These are phyloP conservation scores for Nasturtium officinale DNA, from an alignment of 345 rosid species.

Conservation along the genomic window DNA sequence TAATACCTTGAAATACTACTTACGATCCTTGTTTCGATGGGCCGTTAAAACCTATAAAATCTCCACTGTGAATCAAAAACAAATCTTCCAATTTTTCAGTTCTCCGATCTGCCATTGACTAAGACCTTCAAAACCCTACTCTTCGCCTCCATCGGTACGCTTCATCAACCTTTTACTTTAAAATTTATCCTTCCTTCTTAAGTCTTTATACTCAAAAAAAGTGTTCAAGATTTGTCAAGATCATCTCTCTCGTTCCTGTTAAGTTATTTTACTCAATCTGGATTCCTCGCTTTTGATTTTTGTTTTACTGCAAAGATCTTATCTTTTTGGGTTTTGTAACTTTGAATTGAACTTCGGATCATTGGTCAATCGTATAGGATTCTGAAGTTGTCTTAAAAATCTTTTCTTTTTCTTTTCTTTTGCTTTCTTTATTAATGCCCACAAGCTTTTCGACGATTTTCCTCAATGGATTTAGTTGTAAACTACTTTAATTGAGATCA, in stretches of 20 bases:
- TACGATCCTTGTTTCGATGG: background rate
- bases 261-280: background rate
- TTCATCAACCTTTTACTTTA: constrained; percentile 10
- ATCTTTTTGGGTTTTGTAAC: constrained; percentile 2
- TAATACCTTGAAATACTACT: background rate
- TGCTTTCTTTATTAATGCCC: constrained; percentile 27
- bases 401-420: no score
- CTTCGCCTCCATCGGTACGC: background rate
- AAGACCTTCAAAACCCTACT: background rate
- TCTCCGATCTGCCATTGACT: constrained; percentile 34
- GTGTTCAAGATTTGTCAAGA: background rate
- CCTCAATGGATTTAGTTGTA: constrained; percentile 3
- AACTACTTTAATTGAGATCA: background rate
- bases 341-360: background rate
- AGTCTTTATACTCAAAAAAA: background rate
- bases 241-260: constrained; percentile 5
- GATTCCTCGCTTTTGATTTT: no score
- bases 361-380: background rate
- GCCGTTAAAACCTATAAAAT: constrained; percentile 36
- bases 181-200: constrained; percentile 4
- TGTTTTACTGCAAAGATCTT: background rate
- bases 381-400: background rate
- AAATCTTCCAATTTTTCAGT: constrained; percentile 10
- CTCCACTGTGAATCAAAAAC: constrained; percentile 17
- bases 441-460: constrained; percentile 37